phyloP scores from a whole-genome alignment of 371 early-diverging fungal genomes.

The Mortierella sp. region DNA sequence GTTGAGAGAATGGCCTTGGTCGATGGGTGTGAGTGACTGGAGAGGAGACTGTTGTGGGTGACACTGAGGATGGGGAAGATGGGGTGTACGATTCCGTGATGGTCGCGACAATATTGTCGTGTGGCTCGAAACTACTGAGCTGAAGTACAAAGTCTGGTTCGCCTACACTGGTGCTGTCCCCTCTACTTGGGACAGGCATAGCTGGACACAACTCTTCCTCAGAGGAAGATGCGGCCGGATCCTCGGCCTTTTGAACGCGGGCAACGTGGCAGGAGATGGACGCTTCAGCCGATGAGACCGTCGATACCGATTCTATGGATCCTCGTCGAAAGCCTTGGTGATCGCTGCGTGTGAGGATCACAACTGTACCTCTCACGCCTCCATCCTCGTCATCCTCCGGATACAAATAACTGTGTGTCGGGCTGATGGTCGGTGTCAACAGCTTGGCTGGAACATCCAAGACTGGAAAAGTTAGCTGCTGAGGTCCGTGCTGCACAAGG shows the following conservation, averaged over 20 bases:
- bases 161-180: neutral
- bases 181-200: neutral
- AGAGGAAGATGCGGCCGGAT: neutral
- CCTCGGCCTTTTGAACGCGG: neutral
- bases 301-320: neutral
- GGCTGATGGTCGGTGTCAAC: neutral
- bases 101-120: neutral
- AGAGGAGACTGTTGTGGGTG: neutral
- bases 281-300: neutral
- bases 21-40: neutral
- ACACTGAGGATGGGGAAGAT: neutral
- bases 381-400: neutral
- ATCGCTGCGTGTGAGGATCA: neutral
- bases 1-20: neutral
- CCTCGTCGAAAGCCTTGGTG: neutral
- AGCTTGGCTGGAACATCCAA: neutral
- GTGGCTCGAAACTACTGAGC: neutral
- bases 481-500: neutral
- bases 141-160: neutral
- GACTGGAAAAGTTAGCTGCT: neutral
- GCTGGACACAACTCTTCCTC: neutral
- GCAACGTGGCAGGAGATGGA: neutral
- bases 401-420: neutral
- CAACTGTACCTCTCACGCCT: neutral
- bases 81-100: neutral